These are phyloP conservation scores for Microsporum canis DNA, from an alignment of 2,329 filamentous ascomycete genomes.

Conservation along the genomic window DNA sequence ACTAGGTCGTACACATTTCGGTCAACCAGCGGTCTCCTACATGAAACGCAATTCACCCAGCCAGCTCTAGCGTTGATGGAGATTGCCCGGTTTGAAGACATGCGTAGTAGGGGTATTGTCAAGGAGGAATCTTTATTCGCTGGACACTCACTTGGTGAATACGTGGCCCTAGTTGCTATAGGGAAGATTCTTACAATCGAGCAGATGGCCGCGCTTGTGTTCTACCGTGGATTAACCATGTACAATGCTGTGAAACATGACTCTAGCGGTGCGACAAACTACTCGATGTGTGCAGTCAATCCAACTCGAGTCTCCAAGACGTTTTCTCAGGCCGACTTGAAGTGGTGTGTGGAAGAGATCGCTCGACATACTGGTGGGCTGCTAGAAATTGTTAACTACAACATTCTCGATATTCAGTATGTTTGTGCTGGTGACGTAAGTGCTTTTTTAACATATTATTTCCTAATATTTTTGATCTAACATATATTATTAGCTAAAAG, in stretches of 20 bases:
- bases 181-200: constrained; percentile 99
- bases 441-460: constrained; percentile 9
- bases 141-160: constrained; percentile 95
- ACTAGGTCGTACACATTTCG: constrained; percentile 95
- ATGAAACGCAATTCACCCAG: constrained; percentile 96
- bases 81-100: constrained; percentile 98
- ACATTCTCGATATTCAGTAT: constrained; percentile 60
- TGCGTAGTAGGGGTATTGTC: constrained; percentile 92
- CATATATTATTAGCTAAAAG: constrained; percentile 38
- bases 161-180: constrained; percentile 88
- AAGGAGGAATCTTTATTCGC: constrained; percentile 95
- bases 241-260: constrained; percentile 98
- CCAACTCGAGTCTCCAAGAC: constrained; percentile 96
- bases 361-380: constrained; percentile 89
- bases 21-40: constrained; percentile 86
- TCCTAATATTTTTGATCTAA: neutral
- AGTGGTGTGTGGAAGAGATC: constrained; percentile 94
- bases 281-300: constrained; percentile 99
- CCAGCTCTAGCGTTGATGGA: constrained; percentile 97
- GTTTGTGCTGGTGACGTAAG: constrained; percentile 53
- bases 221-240: constrained; percentile 98
- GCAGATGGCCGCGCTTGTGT: constrained; percentile 93
- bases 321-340: constrained; percentile 93
- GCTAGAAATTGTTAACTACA: constrained; percentile 96
- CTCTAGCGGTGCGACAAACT: constrained; percentile 84